Conservation (phyloP, 805 yeast genomes). For the Saturnispora gosingensis region DNA sequence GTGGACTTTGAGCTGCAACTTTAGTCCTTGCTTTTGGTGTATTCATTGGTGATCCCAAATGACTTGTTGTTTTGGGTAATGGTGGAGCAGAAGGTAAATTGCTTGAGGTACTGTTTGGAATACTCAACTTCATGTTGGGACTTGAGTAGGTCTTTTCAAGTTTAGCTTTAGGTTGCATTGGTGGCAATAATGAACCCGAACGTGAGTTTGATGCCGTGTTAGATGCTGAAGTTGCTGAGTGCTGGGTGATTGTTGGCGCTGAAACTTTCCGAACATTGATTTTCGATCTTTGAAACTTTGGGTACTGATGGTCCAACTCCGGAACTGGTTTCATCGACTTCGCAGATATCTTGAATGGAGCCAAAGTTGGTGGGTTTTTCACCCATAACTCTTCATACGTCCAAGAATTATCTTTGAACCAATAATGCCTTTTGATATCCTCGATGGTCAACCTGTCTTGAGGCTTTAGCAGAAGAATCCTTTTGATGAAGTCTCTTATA, state of each 20-base stretch:
- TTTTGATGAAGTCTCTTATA: constrained; percentile 62
- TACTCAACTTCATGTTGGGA: neutral
- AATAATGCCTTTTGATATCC: constrained; percentile 53
- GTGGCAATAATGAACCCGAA: constrained; percentile 1
- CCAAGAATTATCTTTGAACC: constrained; percentile 51
- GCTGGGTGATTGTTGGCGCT: neutral
- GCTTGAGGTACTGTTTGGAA: neutral
- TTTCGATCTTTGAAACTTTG: constrained; percentile 9
- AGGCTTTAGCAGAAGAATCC: constrained; percentile 56
- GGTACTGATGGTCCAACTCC: constrained; percentile 28
- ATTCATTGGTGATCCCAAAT: neutral
- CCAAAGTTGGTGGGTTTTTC: constrained; percentile 48
- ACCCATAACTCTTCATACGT: constrained; percentile 51
- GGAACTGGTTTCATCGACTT: constrained; percentile 75
- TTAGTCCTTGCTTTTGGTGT: neutral
- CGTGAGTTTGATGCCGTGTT: constrained; percentile 6
- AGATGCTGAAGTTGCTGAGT: neutral
- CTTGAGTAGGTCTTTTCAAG: neutral
- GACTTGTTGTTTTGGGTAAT: neutral
- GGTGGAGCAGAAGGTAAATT: neutral
- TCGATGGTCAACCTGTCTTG: constrained; percentile 49
- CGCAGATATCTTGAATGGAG: constrained; percentile 68
- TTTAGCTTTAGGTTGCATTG: neutral
- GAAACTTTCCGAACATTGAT: constrained; percentile 5
- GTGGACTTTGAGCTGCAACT: neutral